Base-by-base conservation (phyloP, 1,139 yeast genomes). In the Hemisphaericaspora lyxosophila region DNA sequence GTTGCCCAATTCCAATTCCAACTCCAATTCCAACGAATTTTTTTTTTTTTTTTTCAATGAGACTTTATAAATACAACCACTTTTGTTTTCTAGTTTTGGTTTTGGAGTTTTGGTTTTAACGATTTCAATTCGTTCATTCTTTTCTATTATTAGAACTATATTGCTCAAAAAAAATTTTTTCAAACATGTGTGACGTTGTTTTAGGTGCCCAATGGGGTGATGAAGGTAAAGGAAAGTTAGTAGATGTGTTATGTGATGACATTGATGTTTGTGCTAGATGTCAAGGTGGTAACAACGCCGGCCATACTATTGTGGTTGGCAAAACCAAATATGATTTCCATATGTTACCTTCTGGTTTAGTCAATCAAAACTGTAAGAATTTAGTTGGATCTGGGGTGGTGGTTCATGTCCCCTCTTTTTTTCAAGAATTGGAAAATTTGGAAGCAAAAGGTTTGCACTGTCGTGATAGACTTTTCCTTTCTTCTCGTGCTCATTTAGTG, bases 191-290 rank as follows among this genome's bases (percentile, higher is more conserved):
- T 64, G 87, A 85, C 73, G 97, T 92, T 51, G 97, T 92, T 41
- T 78, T 92, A 57, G 98, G 98, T 45, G 73, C 97, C 65, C 98
- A 92, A 68, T 92, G 98, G 98, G 99, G 99, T 48, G 99, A 92
- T 61, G 99, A 92, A 79, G 99, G 99, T 60, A 92, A 92, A 64
- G 99, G 99, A 43, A 92, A 94, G 67, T 77, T 92, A 43, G 98
- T 92, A 40, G 98, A 92, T 62, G 74, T 92, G 43, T 75, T 92
- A 41, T 92, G 97, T 64, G 97, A 89, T 56, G 82, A 87, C 52
- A 84, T 90, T 53, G 98, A 92, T 54, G 92, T 92, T 35, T 94
- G 97, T 62, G 97, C 97, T 28, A 80, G 99, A 64, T 90, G 97
- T 67, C 96, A 89, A 59, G 99, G 99, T 64, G 99, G 99, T 55